Conservation (phyloP, 2,329 filamentous ascomycete genomes). For the Sarocladium kiliense region DNA sequence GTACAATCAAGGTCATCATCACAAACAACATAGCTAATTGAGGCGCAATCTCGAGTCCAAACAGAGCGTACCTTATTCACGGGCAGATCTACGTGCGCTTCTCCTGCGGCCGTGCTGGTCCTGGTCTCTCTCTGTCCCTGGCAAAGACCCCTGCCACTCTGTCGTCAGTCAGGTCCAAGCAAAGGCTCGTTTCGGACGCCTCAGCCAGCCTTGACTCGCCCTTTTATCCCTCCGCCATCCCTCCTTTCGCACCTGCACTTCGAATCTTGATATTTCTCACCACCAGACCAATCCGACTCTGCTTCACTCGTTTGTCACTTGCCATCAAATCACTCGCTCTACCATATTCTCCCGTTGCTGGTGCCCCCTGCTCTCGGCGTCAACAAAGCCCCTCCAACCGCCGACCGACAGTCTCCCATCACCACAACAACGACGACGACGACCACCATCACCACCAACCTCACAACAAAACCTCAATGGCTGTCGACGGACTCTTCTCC, state of each 20-base stretch:
- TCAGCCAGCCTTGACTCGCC: neutral
- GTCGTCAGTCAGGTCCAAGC: conserved; percentile 1
- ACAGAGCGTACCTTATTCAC: too few species aligned
- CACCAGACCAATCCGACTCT: neutral
- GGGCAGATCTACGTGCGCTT: too few species aligned
- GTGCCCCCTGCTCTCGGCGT: neutral
- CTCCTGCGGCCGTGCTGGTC: too few species aligned
- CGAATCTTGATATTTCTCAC: neutral
- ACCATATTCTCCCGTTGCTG: neutral
- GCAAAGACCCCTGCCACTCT: conserved; percentile 7
- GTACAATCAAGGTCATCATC: too few species aligned
- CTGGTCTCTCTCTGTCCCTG: neutral
- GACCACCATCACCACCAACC: neutral
- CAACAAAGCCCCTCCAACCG: neutral
- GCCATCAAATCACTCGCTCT: neutral
- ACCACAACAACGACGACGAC: neutral
- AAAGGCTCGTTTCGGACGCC: neutral
- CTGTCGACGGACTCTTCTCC: conserved; percentile 64
- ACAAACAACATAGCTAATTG: too few species aligned
- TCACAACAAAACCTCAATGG: conserved; percentile 20
- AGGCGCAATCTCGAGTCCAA: too few species aligned
- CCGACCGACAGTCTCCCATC: neutral
- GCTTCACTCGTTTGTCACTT: neutral
- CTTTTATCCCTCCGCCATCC: neutral
- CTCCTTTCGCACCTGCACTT: neutral